phyloP scores from a whole-genome alignment of 2,329 filamentous ascomycete genomes.

The Cyphellophora attinorum region DNA sequence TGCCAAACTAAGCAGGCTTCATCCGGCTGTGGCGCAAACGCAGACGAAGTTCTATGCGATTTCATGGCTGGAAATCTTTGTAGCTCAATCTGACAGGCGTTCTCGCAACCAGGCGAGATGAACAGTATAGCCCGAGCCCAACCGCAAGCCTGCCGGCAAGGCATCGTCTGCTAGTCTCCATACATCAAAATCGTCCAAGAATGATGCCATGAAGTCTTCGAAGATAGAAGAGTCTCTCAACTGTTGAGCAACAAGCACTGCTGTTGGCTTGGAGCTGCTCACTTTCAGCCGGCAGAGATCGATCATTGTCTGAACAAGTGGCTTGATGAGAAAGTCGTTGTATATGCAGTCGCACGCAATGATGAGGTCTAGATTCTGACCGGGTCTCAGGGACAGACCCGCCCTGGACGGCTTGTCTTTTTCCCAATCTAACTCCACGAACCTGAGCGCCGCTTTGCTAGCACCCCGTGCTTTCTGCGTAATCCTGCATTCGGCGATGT shows the following conservation, averaged over 20 bases:
- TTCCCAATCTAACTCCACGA: constrained; percentile 72
- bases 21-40: too few relatives aligned
- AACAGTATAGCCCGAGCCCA: constrained; percentile 67
- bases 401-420: constrained; percentile 25
- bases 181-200: constrained; percentile 56
- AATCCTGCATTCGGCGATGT: constrained; percentile 46
- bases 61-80: not conserved
- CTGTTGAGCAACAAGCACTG: constrained; percentile 83
- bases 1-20: too few relatives aligned
- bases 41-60: not conserved
- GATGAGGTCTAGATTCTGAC: constrained; percentile 52
- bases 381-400: constrained; percentile 23
- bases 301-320: constrained; percentile 71
- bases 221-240: constrained; percentile 78
- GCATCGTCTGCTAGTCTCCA: constrained; percentile 65
- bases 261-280: constrained; percentile 37
- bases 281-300: constrained; percentile 59
- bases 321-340: constrained; percentile 75
- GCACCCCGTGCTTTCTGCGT: not conserved
- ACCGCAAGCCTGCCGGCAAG: constrained; percentile 49
- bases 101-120: too few relatives aligned
- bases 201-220: constrained; percentile 65
- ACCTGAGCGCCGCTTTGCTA: not conserved
- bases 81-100: too few relatives aligned
- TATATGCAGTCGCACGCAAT: constrained; percentile 92